Percentiles rank a stretch among this genome's conserved stretches.
These are phyloP conservation scores for Aspergillus luchuensis DNA, from an alignment of 2,329 filamentous ascomycete species.

Conservation along the genomic window DNA sequence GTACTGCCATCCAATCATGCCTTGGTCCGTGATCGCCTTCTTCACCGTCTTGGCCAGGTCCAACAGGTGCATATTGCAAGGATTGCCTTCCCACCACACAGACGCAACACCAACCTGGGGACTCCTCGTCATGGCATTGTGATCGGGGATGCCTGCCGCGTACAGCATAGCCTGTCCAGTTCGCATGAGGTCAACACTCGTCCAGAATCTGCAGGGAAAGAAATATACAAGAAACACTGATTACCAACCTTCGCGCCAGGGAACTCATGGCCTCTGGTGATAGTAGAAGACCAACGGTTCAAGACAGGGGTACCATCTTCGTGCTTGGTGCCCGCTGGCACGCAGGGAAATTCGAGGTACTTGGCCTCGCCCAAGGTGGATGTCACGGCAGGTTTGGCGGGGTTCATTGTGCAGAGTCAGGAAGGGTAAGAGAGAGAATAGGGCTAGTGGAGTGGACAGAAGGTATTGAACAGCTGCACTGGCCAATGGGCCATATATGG, in stretches of 20 bases:
- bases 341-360: slow-evolving; percentile 61
- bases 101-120: slow-evolving; percentile 89
- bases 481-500: slow-evolving; percentile 20
- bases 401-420: slow-evolving; percentile 24
- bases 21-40: slow-evolving; percentile 73
- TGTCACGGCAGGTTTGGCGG: slow-evolving; percentile 23
- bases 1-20: slow-evolving; percentile 93
- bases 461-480: not conserved
- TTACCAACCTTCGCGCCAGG: slow-evolving; percentile 76
- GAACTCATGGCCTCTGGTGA: slow-evolving; percentile 86
- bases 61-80: slow-evolving; percentile 80
- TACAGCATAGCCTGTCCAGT: slow-evolving; percentile 81
- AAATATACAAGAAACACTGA: not conserved
- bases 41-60: slow-evolving; percentile 89
- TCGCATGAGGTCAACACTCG: slow-evolving; percentile 8
- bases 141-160: slow-evolving; percentile 81
- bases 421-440: slow-evolving; percentile 1
- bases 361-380: slow-evolving; percentile 47
- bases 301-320: slow-evolving; percentile 65
- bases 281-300: slow-evolving; percentile 81
- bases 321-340: slow-evolving; percentile 53
- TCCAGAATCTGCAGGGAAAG: not conserved
- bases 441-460: not conserved
- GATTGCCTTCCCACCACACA: slow-evolving; percentile 97
- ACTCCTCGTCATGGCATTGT: slow-evolving; percentile 82